phyloP scores from a whole-genome alignment of 345 rosid species.

The Nephelium lappaceum region DNA sequence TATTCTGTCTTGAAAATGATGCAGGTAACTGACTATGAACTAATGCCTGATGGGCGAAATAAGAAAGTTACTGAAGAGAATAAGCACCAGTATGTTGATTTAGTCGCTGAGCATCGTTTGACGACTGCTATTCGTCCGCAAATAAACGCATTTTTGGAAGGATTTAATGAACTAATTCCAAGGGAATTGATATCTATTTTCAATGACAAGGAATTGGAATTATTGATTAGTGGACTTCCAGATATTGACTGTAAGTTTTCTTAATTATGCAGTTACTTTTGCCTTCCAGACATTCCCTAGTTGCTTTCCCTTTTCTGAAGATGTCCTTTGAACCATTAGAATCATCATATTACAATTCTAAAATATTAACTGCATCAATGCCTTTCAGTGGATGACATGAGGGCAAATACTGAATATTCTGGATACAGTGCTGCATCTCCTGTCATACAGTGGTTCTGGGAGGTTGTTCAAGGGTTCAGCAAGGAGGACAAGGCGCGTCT shows the following conservation, averaged over 20 bases:
- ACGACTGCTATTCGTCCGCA: slow-evolving; percentile 98
- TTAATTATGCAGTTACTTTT: not conserved
- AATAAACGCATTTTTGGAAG: slow-evolving; percentile 89
- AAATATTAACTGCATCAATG: slow-evolving; percentile 12
- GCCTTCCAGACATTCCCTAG: not conserved
- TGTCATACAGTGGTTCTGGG: slow-evolving; percentile 99
- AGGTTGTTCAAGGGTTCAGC: slow-evolving; percentile 92
- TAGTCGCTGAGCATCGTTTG: slow-evolving; percentile 87
- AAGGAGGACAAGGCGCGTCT: slow-evolving; percentile 97
- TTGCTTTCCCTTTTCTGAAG: not conserved
- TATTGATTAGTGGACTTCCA: slow-evolving; percentile 93
- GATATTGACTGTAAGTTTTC: slow-evolving; percentile 84
- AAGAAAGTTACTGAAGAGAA: slow-evolving; percentile 92
- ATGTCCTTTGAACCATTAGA: not conserved
- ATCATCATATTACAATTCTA: not conserved
- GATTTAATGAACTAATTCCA: slow-evolving; percentile 76
- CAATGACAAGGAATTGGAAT: slow-evolving; percentile 91
- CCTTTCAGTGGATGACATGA: slow-evolving; percentile 87
- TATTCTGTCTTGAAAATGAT: slow-evolving; percentile 18
- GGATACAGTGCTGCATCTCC: slow-evolving; percentile 92
- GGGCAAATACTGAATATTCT: slow-evolving; percentile 87
- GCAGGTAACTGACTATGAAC: slow-evolving; percentile 94
- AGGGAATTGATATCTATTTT: slow-evolving; percentile 84
- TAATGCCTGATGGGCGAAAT: slow-evolving; percentile 90
- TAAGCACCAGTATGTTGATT: slow-evolving; percentile 90